phyloP scores from a whole-genome alignment of 2,329 filamentous ascomycete species.

The Venturia effusa region DNA sequence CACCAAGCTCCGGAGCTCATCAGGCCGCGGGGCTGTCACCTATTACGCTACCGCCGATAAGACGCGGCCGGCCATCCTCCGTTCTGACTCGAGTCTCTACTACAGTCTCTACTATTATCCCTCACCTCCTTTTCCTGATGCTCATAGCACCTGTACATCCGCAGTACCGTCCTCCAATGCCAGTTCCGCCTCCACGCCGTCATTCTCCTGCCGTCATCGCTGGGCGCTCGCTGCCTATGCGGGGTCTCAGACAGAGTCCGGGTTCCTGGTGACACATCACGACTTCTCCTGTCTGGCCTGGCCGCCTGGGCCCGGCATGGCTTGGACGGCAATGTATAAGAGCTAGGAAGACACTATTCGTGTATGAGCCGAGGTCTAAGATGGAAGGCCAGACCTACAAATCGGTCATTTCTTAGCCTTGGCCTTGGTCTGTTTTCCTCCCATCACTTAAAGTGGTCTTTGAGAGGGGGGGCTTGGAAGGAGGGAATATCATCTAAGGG shows the following conservation, averaged over 20 bases:
- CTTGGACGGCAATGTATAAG: no score
- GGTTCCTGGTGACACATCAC: constrained; percentile 7
- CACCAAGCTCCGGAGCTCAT: neutral
- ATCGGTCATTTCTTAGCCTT: no score
- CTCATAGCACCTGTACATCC: neutral
- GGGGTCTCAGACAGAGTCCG: constrained; percentile 4
- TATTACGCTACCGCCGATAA: neutral
- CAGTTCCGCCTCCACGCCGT: neutral
- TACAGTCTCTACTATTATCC: neutral
- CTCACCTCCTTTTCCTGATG: no score
- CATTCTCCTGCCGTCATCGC: neutral
- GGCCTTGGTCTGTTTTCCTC: no score
- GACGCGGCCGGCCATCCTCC: neutral
- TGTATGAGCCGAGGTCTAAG: no score
- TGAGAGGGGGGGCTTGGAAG: no score
- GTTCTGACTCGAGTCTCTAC: neutral
- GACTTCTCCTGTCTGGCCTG: neutral
- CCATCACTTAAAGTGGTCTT: no score
- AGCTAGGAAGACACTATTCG: no score
- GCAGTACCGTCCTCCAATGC: neutral
- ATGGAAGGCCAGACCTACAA: no score
- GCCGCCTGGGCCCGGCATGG: neutral
- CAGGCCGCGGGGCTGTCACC: neutral
- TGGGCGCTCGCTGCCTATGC: neutral
- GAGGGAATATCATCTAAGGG: no score